Evolutionary conservation across 1,284 basidiomycete genomes (phyloP), one percentile per base, ranked within the genome.

Genomic region (Tilletia horrida): DNA sequence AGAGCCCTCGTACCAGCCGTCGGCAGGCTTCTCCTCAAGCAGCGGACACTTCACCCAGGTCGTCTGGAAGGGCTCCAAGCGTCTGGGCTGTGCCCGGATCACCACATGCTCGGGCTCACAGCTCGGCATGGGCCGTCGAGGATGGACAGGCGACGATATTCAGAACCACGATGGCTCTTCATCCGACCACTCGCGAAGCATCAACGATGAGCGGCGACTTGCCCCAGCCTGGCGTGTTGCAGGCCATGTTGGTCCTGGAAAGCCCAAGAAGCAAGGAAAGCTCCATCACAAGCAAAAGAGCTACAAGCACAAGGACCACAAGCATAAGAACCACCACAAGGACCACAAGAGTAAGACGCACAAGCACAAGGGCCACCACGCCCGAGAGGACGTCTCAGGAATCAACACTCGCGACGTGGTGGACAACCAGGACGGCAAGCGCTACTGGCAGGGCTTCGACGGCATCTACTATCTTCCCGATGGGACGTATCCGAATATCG

Each of bases 11-110:
- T 59, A 59, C 29, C 29, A 59, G 27, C 16, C 27, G 4, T 25
- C 27, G 27, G 55, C 27, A 25, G 55, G 55, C 27, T 59, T 59
- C 55, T 59, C 63, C 43, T 29, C 44, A 14, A 27, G 16, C 16
- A 27, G 55, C 18, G 65, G 65, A 14, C 65, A 66, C 52, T 66
- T 66, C 55, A 66, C 65, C n/a, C 65, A 66, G 40, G 40, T 66
- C 11, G 65, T 66, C 25, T 66, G 65, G 65, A 66, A 66, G 52
- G 40, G 52, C 23, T 57, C 55, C 52, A 66, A 61, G 35, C 23
- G 35, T n/a, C 27, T 66, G 21, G 65, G 65, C 45, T 66, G 65
- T n/a, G 65, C 65, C 25, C 55, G 27, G 13, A 59, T 59, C n/a
- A 59, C 55, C 29, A 59, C 55, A 14, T 59, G 55, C 55, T 31